phyloP scores from a whole-genome alignment of 495 filamentous ascomycete species.

The Aspergillus hancockii region DNA sequence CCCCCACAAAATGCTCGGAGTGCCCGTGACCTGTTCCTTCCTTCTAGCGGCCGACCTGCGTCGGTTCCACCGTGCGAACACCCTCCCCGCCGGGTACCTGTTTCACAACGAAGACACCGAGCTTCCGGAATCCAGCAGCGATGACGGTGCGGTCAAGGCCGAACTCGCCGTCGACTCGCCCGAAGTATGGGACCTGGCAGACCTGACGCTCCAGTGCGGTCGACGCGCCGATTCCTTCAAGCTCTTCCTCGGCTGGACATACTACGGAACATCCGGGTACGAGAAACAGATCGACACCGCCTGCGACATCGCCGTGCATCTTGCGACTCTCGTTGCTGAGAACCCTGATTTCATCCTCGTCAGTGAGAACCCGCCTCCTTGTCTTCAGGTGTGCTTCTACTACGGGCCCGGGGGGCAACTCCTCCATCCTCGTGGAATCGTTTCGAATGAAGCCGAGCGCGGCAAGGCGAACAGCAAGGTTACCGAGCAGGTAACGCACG shows the following conservation, averaged over 20 bases:
- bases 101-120: conserved; percentile 63
- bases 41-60: conserved; percentile 74
- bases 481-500: conserved; percentile 67
- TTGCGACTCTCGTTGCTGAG: conserved; percentile 57
- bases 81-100: conserved; percentile 81
- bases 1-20: conserved; percentile 96
- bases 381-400: conserved; percentile 94
- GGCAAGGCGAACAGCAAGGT: conserved; percentile 64
- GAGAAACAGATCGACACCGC: conserved; percentile 65
- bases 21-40: conserved; percentile 88
- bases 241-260: conserved; percentile 82
- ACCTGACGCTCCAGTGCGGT: conserved; percentile 90
- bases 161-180: conserved; percentile 39
- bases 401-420: conserved; percentile 63
- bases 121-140: neutral
- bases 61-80: conserved; percentile 79
- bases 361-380: conserved; percentile 76
- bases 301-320: conserved; percentile 64
- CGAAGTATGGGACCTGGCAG: conserved; percentile 88
- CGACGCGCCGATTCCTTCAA: conserved; percentile 84
- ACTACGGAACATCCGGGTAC: conserved; percentile 73
- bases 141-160: conserved; percentile 21
- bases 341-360: conserved; percentile 67
- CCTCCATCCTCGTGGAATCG: conserved; percentile 34
- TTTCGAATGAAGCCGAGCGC: conserved; percentile 42